These are phyloP conservation scores for Aspergillus novofumigatus DNA, from an alignment of 2,329 filamentous ascomycete genomes.

Conservation along the genomic window DNA sequence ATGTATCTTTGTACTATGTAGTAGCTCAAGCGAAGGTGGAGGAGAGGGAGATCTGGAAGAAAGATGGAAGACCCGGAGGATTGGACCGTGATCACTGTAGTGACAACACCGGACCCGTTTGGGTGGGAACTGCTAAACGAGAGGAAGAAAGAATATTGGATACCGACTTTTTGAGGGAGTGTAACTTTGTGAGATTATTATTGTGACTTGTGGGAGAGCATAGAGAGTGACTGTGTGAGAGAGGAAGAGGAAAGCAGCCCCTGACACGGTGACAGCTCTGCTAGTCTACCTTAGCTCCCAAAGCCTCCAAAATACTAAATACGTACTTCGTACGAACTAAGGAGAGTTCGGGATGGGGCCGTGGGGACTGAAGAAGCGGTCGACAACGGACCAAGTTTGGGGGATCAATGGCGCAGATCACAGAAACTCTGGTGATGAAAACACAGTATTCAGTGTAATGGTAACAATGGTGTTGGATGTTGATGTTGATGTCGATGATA, in stretches of 20 bases:
- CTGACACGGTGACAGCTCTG: conserved; percentile 36
- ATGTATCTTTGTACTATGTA: conserved; percentile 18
- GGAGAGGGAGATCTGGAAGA: conserved; percentile 26
- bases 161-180: conserved; percentile 12
- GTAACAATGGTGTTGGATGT: conserved; percentile 9
- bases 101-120: conserved; percentile 36
- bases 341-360: conserved; percentile 21
- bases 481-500: conserved; percentile 3
- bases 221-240: conserved; percentile 13
- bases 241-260: conserved; percentile 22
- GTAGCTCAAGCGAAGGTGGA: conserved; percentile 23
- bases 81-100: conserved; percentile 26
- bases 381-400: conserved; percentile 18
- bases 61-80: conserved; percentile 26
- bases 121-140: conserved; percentile 29
- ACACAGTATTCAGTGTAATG: background rate
- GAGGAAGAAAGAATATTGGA: conserved; percentile 13
- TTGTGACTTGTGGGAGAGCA: background rate
- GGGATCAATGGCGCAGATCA: conserved; percentile 19
- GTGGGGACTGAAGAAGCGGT: conserved; percentile 27
- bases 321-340: conserved; percentile 8
- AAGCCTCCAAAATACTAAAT: background rate
- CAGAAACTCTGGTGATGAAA: conserved; percentile 1
- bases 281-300: conserved; percentile 19
- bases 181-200: background rate